phyloP scores from a whole-genome alignment of 257 asterid species.

The Solanum bukasovii region DNA sequence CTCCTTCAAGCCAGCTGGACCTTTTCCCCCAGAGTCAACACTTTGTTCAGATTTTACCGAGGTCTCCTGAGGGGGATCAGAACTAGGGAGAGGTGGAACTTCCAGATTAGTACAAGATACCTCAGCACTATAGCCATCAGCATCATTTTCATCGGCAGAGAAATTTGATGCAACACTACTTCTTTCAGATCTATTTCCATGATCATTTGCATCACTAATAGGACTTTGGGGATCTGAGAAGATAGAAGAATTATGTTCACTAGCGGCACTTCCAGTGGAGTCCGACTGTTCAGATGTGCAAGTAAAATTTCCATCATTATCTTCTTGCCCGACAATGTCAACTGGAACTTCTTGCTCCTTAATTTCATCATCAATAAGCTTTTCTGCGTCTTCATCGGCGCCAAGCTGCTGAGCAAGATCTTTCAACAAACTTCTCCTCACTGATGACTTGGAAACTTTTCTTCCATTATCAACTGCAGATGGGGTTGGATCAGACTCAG shows the following conservation, averaged over 20 bases:
- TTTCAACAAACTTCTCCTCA: slow-evolving; percentile 59
- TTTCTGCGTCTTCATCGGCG: slow-evolving; percentile 29
- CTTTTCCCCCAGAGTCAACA: slow-evolving; percentile 16
- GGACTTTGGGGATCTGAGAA: slow-evolving; percentile 44
- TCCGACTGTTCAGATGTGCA: slow-evolving; percentile 13
- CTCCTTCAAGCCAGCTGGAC: slow-evolving; percentile 10
- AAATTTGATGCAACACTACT: slow-evolving; percentile 60
- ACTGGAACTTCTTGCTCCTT: slow-evolving; percentile 14
- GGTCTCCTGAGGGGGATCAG: slow-evolving; percentile 7
- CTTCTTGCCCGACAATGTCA: slow-evolving; percentile 16
- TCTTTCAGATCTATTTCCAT: slow-evolving; percentile 28
- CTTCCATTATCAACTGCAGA: slow-evolving; percentile 24
- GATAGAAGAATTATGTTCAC: slow-evolving; percentile 39
- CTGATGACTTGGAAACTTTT: slow-evolving; percentile 32
- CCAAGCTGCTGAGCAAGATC: slow-evolving; percentile 63
- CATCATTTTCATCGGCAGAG: slow-evolving; percentile 29
- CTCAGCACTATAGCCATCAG: slow-evolving; percentile 8
- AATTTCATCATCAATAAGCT: slow-evolving; percentile 10
- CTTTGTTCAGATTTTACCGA: slow-evolving; percentile 16
- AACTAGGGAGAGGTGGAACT: slow-evolving; percentile 17
- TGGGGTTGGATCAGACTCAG: slow-evolving; percentile 55
- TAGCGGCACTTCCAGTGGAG: slow-evolving; percentile 19
- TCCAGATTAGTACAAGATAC: slow-evolving; percentile 16
- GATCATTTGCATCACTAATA: slow-evolving; percentile 18
- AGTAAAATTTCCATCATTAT: slow-evolving; percentile 12